Evolutionary conservation across 2,329 filamentous ascomycete species (phyloP).

Genomic region (Sporothrix mexicana): DNA sequence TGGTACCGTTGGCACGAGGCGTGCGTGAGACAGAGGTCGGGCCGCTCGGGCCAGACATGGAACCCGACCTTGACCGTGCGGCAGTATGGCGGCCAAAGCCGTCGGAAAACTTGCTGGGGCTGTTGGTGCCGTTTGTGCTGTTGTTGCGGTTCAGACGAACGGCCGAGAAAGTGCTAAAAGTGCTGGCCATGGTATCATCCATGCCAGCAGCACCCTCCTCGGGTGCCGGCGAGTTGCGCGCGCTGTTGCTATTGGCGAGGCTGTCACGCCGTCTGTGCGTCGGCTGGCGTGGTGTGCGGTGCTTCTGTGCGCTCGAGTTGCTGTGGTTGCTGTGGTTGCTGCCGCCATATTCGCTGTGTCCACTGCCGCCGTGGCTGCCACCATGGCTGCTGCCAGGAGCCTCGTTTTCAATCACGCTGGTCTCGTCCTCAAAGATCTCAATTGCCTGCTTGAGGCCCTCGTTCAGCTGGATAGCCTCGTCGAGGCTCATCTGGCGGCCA

Average conservation of each 20-base stretch:
- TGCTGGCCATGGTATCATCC: constrained; percentile 78
- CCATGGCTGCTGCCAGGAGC: constrained; percentile 36
- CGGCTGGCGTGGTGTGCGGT: constrained; percentile 35
- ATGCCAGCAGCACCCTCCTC: constrained; percentile 54
- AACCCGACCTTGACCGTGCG: neutral
- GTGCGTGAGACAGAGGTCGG: constrained; percentile 10
- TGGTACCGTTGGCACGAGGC: constrained; percentile 34
- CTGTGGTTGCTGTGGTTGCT: neutral
- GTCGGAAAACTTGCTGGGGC: constrained; percentile 63
- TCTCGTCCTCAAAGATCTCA: constrained; percentile 66
- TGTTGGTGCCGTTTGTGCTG: constrained; percentile 52
- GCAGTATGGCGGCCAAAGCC: constrained; percentile 38
- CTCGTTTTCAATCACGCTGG: constrained; percentile 41
- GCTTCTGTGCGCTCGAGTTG: neutral
- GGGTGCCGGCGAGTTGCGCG: constrained; percentile 26
- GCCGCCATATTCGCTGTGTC: constrained; percentile 5
- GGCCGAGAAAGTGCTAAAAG: constrained; percentile 87
- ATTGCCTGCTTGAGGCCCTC: constrained; percentile 64
- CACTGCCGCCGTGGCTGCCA: constrained; percentile 28
- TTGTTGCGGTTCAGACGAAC: constrained; percentile 49
- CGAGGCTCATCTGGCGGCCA: constrained; percentile 54
- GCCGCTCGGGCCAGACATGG: constrained; percentile 23
- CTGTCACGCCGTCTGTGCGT: constrained; percentile 36
- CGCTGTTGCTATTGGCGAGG: constrained; percentile 28
- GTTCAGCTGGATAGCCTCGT: constrained; percentile 61